Percentiles rank a stretch among this genome's conserved stretches.
These are phyloP conservation scores for Debaryomyces castellii DNA, from an alignment of 805 yeast species.

Conservation along the genomic window DNA sequence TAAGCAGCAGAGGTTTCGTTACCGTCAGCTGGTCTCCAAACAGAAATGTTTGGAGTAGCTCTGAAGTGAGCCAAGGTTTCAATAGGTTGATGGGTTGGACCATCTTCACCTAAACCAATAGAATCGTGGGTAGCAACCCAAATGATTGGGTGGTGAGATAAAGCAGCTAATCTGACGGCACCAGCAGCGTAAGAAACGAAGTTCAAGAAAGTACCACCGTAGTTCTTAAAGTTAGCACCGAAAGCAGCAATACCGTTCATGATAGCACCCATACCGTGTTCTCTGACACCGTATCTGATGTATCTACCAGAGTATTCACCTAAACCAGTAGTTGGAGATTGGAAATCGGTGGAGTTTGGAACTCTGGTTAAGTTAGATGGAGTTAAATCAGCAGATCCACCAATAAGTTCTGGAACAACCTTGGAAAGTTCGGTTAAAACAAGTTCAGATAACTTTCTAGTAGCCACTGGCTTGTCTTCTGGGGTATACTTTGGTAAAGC, in stretches of 20 bases:
- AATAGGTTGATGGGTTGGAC: slow-evolving; percentile 92
- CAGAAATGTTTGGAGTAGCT: slow-evolving; percentile 78
- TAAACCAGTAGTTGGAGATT: slow-evolving; percentile 73
- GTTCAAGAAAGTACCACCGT: slow-evolving; percentile 98
- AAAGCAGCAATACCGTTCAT: slow-evolving; percentile 95
- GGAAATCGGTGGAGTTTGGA: slow-evolving; percentile 84
- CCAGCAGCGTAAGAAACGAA: slow-evolving; percentile 83
- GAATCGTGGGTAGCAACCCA: slow-evolving; percentile 93
- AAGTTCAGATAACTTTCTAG: slow-evolving; percentile 90
- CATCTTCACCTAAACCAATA: slow-evolving; percentile 89
- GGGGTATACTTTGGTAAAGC: slow-evolving; percentile 78
- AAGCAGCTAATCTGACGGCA: slow-evolving; percentile 81
- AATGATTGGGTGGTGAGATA: slow-evolving; percentile 78
- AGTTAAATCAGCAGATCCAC: slow-evolving; percentile 98
- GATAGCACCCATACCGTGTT: slow-evolving; percentile 98
- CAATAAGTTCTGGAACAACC: slow-evolving; percentile 81
- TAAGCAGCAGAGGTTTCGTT: slow-evolving; percentile 86
- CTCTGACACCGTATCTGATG: slow-evolving; percentile 97
- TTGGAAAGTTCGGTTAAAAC: slow-evolving; percentile 63
- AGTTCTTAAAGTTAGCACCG: slow-evolving; percentile 81
- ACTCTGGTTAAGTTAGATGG: slow-evolving; percentile 95
- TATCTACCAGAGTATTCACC: slow-evolving; percentile 92
- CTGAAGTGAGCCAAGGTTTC: slow-evolving; percentile 86
- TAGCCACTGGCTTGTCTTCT: slow-evolving; percentile 78
- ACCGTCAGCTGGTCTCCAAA: slow-evolving; percentile 95